Evolutionary conservation across 108 stramenopile species (phyloP), one percentile per base, ranked within the genome.

Genomic region (Seminavis robusta): DNA sequence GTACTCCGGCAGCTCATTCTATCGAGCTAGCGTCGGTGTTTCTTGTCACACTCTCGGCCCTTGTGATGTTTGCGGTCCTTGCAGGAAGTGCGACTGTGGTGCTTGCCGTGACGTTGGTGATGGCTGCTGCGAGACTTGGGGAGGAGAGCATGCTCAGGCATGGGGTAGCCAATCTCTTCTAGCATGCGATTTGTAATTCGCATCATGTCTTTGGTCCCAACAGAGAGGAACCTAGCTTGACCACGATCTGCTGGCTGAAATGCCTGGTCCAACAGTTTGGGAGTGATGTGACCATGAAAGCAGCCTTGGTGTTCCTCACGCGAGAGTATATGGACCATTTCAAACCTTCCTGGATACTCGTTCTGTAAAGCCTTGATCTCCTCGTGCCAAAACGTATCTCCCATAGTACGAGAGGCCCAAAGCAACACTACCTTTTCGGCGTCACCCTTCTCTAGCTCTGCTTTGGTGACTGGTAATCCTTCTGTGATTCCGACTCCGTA

Each of bases 161-260:
- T 33, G n/a, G 15, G 27, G 2, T 31, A 59, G 16, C 58, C 46
- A 19, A 47, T 46, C 33, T 19, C 30, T n/a, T n/a, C n/a, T 11
- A 59, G 20, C 44, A 47, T 33, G 5, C 0, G 29, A 59, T 47
- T 31, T n/a, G 46, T 47, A 13, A 33, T 21, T 16, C 28, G 25
- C 58, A 59, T 59, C 58, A 59, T 59, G 13, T 46, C 46, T 46
- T 59, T 59, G 16, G 58, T 59, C 20, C 58, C 58, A 13, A 59
- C 45, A 15, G 58, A 59, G 29, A 59, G 16, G 31, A 59, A 59
- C 4, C 58, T 45, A 8, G 58, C 58, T 8, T 59, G 24, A 10
- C 47, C 30, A 11, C 16, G 13, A 46, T 47, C 30, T 11, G 6
- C n/a, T n/a, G n/a, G n/a, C n/a, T n/a, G n/a, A n/a, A n/a, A n/a